Percentiles rank a stretch among this genome's conserved stretches.
Evolutionary conservation across 352 stramenopile species (phyloP).

Genomic region (Globisporangium emineosum): DNA sequence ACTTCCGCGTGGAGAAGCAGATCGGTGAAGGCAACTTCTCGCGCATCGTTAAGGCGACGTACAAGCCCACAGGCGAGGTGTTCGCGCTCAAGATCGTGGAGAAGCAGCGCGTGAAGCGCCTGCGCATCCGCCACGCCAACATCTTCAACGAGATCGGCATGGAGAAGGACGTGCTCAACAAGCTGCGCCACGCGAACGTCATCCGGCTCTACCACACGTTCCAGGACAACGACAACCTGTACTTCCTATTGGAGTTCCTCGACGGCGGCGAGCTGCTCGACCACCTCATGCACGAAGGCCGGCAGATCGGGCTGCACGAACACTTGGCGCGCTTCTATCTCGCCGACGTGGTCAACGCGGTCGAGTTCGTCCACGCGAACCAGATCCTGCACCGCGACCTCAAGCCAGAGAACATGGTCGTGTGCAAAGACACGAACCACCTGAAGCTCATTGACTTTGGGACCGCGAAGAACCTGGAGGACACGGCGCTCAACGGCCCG

Average conservation of each 20-base stretch:
- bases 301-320: constrained; percentile 73
- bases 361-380: constrained; percentile 93
- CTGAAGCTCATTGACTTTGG: constrained; percentile 83
- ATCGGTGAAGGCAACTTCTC: constrained; percentile 95
- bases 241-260: constrained; percentile 95
- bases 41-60: constrained; percentile 85
- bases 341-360: constrained; percentile 85
- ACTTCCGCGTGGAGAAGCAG: constrained; percentile 58
- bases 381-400: constrained; percentile 92
- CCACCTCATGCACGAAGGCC: constrained; percentile 78
- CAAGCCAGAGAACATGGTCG: constrained; percentile 96
- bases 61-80: constrained; percentile 86
- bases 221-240: constrained; percentile 93
- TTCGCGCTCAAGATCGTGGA: constrained; percentile 98
- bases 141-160: constrained; percentile 99
- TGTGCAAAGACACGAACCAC: constrained; percentile 56
- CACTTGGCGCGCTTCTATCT: constrained; percentile 84
- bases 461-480: constrained; percentile 69
- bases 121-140: constrained; percentile 94
- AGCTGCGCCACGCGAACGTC: constrained; percentile 89
- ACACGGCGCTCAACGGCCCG: constrained; percentile 63
- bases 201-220: constrained; percentile 95
- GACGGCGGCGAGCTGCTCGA: constrained; percentile 91
- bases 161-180: constrained; percentile 94
- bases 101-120: constrained; percentile 83